These are phyloP conservation scores for Blumeriella jaapii DNA, from an alignment of 2,329 filamentous ascomycete genomes.

Conservation along the genomic window DNA sequence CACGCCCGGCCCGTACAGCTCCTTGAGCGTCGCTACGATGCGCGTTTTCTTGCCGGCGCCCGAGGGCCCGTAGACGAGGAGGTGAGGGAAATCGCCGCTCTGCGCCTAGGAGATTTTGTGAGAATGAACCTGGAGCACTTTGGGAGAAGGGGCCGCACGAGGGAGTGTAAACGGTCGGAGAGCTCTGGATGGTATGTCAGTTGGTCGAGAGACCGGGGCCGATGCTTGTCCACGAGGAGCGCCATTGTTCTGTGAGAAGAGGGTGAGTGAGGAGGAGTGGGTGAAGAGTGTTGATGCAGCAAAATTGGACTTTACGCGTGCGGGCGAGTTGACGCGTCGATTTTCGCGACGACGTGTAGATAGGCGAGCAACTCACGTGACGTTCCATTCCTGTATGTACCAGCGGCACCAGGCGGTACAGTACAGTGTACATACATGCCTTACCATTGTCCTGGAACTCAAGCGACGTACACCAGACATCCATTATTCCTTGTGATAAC, in stretches of 20 bases:
- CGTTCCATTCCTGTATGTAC: too few species aligned
- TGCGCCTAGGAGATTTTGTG: slow-evolving; percentile 52
- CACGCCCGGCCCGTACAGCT: slow-evolving; percentile 90
- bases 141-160: slow-evolving; percentile 48
- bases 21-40: slow-evolving; percentile 88
- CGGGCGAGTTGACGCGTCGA: too few species aligned
- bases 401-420: too few species aligned
- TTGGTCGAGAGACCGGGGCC: slow-evolving; percentile 61
- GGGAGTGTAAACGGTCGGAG: slow-evolving; percentile 72
- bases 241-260: slow-evolving; percentile 37
- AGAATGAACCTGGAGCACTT: background rate
- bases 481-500: too few species aligned
- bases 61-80: slow-evolving; percentile 92
- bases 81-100: slow-evolving; percentile 94
- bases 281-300: background rate
- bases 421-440: too few species aligned
- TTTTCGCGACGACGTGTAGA: too few species aligned
- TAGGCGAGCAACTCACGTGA: too few species aligned
- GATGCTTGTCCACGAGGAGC: slow-evolving; percentile 60
- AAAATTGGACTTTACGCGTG: too few species aligned
- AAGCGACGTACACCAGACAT: too few species aligned
- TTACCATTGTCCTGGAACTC: too few species aligned
- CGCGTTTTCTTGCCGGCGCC: slow-evolving; percentile 97
- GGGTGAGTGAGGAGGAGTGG: background rate
- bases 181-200: slow-evolving; percentile 84